phyloP scores from a whole-genome alignment of 208 protist species.

The Trypanosoma lewisi region DNA sequence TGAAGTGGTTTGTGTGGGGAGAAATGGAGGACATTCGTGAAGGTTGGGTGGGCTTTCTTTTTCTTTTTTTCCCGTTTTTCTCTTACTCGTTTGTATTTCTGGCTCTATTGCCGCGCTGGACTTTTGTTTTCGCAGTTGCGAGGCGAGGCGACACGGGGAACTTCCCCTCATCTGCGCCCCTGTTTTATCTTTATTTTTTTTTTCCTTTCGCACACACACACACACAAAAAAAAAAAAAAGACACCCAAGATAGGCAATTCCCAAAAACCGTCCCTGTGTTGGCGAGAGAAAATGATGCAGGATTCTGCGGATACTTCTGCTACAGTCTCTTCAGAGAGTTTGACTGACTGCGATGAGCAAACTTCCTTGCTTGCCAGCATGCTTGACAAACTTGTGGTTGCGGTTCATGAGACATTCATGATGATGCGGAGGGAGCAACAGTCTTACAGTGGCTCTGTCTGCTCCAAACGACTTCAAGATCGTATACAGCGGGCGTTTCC shows the following conservation, averaged over 20 bases:
- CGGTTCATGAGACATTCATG: background rate
- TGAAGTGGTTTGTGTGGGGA: too few species aligned
- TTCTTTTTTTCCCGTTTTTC: too few species aligned
- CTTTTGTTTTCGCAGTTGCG: too few species aligned
- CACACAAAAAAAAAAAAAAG: background rate
- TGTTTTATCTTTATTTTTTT: background rate
- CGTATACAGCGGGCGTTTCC: conserved; percentile 18
- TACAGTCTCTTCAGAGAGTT: background rate
- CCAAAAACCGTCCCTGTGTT: background rate
- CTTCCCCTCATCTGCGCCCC: background rate
- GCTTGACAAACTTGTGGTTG: background rate
- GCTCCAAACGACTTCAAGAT: conserved; percentile 27
- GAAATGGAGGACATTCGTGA: too few species aligned
- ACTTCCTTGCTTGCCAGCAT: background rate
- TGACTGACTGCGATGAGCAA: background rate
- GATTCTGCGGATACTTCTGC: background rate
- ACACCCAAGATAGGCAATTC: too few species aligned
- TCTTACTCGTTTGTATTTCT: too few species aligned
- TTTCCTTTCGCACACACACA: background rate
- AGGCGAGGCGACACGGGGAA: background rate
- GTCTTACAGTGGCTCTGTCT: conserved; percentile 13
- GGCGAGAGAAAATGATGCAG: background rate
- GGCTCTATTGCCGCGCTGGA: too few species aligned
- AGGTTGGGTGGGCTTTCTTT: too few species aligned
- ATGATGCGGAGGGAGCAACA: conserved; percentile 10